Evolutionary conservation across 169 alveolate species (phyloP), one percentile per base, ranked within the genome.

Genomic region (Eimeria necatrix): DNA sequence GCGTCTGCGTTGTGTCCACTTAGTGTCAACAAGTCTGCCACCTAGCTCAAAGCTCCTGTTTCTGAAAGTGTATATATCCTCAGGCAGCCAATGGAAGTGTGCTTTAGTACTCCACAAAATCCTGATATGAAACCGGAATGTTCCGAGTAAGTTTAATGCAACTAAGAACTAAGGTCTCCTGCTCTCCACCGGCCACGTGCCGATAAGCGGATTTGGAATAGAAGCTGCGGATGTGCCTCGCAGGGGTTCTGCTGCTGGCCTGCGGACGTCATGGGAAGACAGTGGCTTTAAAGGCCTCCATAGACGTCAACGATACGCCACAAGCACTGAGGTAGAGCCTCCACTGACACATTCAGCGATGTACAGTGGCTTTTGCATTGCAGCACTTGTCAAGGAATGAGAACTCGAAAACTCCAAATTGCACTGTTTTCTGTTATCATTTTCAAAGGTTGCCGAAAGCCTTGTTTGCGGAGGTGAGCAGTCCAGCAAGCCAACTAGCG

Each of bases 51-150:
- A 32, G 41, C 41, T 32, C 41, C 41, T 32, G 41, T 32, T 32
- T 41, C 60, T 4, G 18, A 4, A 60, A 20, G 86, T 4, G 52
- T 8, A 53, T 41, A 22, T n/a, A 12, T n/a, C 59, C 61, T 59
- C 92, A 84, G 92, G 92, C 92, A 84, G 32, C 92, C 92, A 26
- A 51, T 49, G 24, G 92, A 68, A 41, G 80, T 48, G 24, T 60
- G 56, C 59, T 32, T 59, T 46, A 51, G 52, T 41, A 60, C 61
- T 14, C 78, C 68, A 20, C 92, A 84, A 41, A 53, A 56, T 14
- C 78, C 51, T 41, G 78, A 60, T 3, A 22, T 9, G 80, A 46
- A n/a, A 26, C 5, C 18, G 22, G 51, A 60, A 3, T 9, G 20
- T 41, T 24, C 73, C 7, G 26, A 20, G 92, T 84, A 84, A n/a